Base-by-base conservation (phyloP, 345 rosid species). In the Toxicodendron radicans region DNA sequence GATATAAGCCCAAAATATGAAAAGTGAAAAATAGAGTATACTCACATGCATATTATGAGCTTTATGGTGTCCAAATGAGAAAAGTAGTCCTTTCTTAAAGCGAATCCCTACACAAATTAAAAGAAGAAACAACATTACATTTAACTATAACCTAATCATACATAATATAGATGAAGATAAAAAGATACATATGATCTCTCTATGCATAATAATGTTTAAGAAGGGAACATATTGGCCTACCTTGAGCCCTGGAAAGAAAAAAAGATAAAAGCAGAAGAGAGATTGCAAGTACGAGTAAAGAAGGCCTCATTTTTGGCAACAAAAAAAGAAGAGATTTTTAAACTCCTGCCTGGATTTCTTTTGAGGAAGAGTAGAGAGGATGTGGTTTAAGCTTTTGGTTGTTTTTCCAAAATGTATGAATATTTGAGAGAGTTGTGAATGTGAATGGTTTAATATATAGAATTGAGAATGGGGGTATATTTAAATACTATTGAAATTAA, bases 241-340 rank as follows among this genome's bases (percentile, higher is more conserved):
- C 81, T 70, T 79, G 78, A 68, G 75, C 53, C 57, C 56, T 58
- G 35, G 57, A 23, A 48, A 68, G 8, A 4, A 64, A 66, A 23
- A 74, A 67, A 20, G 71, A 69, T 35, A 69, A 21, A 69, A 70
- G 56, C 66, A 79, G 81, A 69, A 79, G 75, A 69, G 59, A 71
- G 60, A 70, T 61, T 33, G 32, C 53, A 14, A 63, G 27, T 38
- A 20, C n/a, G 20, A 30, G 20, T 20, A 56, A 32, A 78, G 64
- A 62, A 52, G 66, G 27, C 68, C 35, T 70, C 81, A 70, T 79
- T 32, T 57, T 49, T 23, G 57, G 61, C 54, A 23, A 14, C 12
- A n/a, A 14, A 11, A 14, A 13, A 56, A 20, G 49, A 20, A 11
- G 43, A 38, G 43, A 5, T 38, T 38, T 38, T 5, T 9, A 38